A percentile compares a stretch with the other conserved stretches of the same genome.
These are phyloP conservation scores for Aureobasidium sp. DNA, from an alignment of 2,329 filamentous ascomycete species.

Conservation along the genomic window DNA sequence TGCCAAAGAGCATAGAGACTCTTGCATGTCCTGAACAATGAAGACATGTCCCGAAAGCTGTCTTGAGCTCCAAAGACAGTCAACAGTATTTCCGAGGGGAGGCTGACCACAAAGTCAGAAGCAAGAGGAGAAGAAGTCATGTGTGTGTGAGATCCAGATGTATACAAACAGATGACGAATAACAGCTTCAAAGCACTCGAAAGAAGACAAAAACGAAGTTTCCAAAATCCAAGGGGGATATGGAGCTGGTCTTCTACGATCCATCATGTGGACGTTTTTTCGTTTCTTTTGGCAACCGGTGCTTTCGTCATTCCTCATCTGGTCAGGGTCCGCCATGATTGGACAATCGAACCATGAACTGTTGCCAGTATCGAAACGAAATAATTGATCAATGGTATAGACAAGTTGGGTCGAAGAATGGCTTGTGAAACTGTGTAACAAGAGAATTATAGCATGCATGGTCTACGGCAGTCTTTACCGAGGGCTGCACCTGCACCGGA, in stretches of 20 bases:
- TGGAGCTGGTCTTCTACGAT: background rate
- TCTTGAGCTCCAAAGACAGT: constrained; percentile 8
- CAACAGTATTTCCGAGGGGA: background rate
- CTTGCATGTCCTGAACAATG: background rate
- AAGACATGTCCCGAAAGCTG: constrained; percentile 2
- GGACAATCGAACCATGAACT: background rate
- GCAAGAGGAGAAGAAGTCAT: background rate
- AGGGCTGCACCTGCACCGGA: background rate
- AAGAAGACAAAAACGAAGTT: background rate
- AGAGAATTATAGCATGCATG: background rate
- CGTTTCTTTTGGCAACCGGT: constrained; percentile 2
- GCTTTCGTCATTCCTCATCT: background rate
- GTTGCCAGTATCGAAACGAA: background rate
- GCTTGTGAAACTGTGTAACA: background rate
- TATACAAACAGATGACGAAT: background rate
- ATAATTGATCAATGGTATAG: constrained; percentile 1
- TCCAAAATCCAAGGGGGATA: background rate
- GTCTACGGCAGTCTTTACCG: background rate
- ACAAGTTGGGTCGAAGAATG: background rate
- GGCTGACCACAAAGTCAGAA: background rate
- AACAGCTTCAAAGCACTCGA: background rate
- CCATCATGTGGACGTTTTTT: constrained; percentile 5
- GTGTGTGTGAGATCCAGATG: background rate
- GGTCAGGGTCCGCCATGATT: background rate
- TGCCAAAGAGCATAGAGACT: background rate